Evolutionary conservation across 1,284 basidiomycete genomes (phyloP).

Genomic region (Microbotryomycetes sp.): DNA sequence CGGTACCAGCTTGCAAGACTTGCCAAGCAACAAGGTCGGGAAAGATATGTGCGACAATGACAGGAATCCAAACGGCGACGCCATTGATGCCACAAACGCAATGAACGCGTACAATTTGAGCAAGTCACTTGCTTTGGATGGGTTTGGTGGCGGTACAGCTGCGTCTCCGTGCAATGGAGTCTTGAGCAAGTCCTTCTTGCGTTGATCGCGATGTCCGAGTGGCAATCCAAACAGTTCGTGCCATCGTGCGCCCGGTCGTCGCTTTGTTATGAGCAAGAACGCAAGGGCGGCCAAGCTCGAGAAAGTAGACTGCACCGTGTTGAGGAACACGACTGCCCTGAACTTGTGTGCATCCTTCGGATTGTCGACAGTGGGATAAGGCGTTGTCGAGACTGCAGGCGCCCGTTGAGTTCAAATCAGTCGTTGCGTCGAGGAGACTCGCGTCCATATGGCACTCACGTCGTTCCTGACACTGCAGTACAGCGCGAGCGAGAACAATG

Average conservation of each 20-base stretch:
- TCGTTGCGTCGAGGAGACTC: neutral
- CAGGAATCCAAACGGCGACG: slow-evolving; percentile 91
- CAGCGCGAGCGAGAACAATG: too few species aligned
- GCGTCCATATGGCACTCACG: slow-evolving; percentile 11
- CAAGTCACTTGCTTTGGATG: slow-evolving; percentile 41
- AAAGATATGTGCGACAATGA: slow-evolving; percentile 93
- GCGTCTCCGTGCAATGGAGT: neutral
- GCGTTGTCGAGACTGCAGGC: slow-evolving; percentile 28
- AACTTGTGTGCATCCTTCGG: slow-evolving; percentile 32
- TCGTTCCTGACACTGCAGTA: slow-evolving; percentile 32
- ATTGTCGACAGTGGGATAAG: slow-evolving; percentile 20
- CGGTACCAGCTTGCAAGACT: slow-evolving; percentile 96
- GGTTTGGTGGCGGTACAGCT: neutral
- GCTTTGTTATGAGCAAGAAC: slow-evolving; percentile 35
- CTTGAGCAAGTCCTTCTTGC: neutral
- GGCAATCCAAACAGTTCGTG: slow-evolving; percentile 13
- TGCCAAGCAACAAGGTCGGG: slow-evolving; percentile 96
- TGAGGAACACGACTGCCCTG: slow-evolving; percentile 70
- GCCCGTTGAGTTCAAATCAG: neutral
- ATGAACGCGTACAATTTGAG: slow-evolving; percentile 72
- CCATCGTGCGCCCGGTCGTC: slow-evolving; percentile 6
- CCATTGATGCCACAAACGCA: slow-evolving; percentile 78
- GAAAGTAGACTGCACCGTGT: slow-evolving; percentile 79
- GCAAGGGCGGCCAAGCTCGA: slow-evolving; percentile 30
- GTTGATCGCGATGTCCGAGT: neutral